A percentile compares a stretch with the other conserved stretches of the same genome.
Evolutionary conservation across 2,329 filamentous ascomycete species (phyloP).

Genomic region (Dendryphion nanum): DNA sequence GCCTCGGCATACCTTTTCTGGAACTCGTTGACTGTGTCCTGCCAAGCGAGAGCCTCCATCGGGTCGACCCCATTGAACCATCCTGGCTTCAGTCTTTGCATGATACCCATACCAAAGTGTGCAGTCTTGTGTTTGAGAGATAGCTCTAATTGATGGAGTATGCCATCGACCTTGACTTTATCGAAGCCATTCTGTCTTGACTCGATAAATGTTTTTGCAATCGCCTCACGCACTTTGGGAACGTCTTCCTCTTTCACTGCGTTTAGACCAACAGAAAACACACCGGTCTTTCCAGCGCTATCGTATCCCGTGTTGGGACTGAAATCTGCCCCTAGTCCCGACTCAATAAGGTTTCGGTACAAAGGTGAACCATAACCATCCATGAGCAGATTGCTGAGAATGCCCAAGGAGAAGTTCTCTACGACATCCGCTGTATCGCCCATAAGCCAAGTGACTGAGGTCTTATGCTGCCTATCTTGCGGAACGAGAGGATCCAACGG

Average conservation of each 20-base stretch:
- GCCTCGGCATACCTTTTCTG: constrained; percentile 72
- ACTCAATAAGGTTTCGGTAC: constrained; percentile 84
- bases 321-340: constrained; percentile 87
- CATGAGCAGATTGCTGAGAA: constrained; percentile 80
- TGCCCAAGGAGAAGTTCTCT: constrained; percentile 81
- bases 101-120: constrained; percentile 86
- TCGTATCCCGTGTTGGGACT: constrained; percentile 95
- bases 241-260: constrained; percentile 84
- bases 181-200: constrained; percentile 78
- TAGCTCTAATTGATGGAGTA: constrained; percentile 92
- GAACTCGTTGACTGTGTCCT: constrained; percentile 81
- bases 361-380: constrained; percentile 95
- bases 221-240: constrained; percentile 69
- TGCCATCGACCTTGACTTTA: constrained; percentile 84
- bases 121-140: constrained; percentile 93
- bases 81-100: constrained; percentile 82
- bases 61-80: constrained; percentile 97
- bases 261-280: constrained; percentile 88
- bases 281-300: constrained; percentile 69
- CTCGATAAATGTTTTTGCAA: constrained; percentile 70
- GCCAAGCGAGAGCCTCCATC: constrained; percentile 88
- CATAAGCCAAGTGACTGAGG: constrained; percentile 88
- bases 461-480: constrained; percentile 85
- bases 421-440: constrained; percentile 79
- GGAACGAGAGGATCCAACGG: constrained; percentile 86